Base-by-base conservation (phyloP, 2,329 filamentous ascomycete species). In the Cadophora malorum region DNA sequence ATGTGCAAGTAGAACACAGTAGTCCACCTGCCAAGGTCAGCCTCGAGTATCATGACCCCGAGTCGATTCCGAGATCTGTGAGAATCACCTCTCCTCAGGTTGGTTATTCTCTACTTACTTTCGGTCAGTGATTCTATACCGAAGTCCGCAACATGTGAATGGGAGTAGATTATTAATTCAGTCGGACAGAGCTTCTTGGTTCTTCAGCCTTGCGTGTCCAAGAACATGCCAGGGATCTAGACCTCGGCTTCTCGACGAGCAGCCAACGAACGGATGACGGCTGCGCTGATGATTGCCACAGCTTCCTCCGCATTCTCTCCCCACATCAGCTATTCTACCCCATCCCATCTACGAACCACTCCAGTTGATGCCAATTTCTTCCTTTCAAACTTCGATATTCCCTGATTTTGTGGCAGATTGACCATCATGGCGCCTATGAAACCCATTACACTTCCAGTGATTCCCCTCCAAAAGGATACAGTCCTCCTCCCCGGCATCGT, bases 401-500 rank as follows among this genome's bases (percentile, higher is more conserved):
- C 28, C 14, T 19, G 31, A 19, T 31, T 7, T 41, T 45, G 52
- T 35, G 21, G 50, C 50, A n/a, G 19, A 38, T 31, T 35, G 21
- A 45, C 33, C 35, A 70, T 23, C 16, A 76, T 76, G 73, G 70
- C 73, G 31, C 70, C 70, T 10, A 56, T 49, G 28, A 74, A 71
- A 65, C 50, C 71, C 14, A 67, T 70, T 23, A 77, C 74, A 33
- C 79, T 97, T 41, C 92, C 95, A 56, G 82, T 98, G 74, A 91
- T 98, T 73, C 92, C 94, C 47, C 87, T 98, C 53, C 88, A 93
- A 64, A 89, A 90, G 76, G 91, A 91, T 72, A 87, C 89, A 70
- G 91, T 97, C 73, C 88, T 98, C 50, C 87, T 97, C 10, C 96
- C 96, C 4, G 93, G 94, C 70, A 89, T 94, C 66, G 89, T 94